Base-by-base conservation (phyloP, 2,329 filamentous ascomycete genomes). In the Penicillium decumbens region DNA sequence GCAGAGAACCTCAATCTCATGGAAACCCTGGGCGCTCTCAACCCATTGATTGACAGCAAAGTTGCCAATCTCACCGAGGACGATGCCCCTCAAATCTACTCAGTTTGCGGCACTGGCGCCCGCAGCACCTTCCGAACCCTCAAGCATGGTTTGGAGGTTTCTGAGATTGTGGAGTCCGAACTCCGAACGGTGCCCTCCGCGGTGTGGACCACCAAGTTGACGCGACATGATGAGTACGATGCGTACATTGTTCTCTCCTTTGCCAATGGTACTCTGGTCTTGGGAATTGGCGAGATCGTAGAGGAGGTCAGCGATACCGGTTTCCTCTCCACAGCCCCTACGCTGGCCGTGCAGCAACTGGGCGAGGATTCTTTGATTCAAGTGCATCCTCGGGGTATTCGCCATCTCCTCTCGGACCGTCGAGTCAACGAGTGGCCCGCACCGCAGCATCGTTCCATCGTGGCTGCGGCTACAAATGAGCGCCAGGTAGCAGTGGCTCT, bases 171-270 rank as follows among this genome's bases (percentile, higher is more conserved):
- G n/a, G 89, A 93, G 51, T 95, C 91, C 0, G 88, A 93, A 64
- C 75, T 96, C 32, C 91, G 90, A 8, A 88, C 89, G 64, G 84
- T 88, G n/a, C 90, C 91, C 3, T 88, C 87, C 0, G 87, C 88
- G 1, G 91, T 98, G 3, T 99, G 93, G 92, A 96, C 93, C 0
- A 90, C 95, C 0, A 96, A 95, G 68, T 75, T 95, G 41, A 87
- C 83, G 32, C 82, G 83, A 18, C 80, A 81, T 15, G 92, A 97
- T 59, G 82, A 92, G 59, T 95, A 85, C 57, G 92, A 98, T 70
- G 87, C 89, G 0, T 96, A 97, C 65, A 95, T 98, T 53, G 82
- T 98, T n/a, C 78, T 99, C 4, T 95, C 90, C 2, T 93, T 95
- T 64, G 84, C 85, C 33, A 95, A 95, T 60, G 87, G 84, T 27